Base-by-base conservation (phyloP, 805 yeast genomes). In the Debaryomyces maramus region DNA sequence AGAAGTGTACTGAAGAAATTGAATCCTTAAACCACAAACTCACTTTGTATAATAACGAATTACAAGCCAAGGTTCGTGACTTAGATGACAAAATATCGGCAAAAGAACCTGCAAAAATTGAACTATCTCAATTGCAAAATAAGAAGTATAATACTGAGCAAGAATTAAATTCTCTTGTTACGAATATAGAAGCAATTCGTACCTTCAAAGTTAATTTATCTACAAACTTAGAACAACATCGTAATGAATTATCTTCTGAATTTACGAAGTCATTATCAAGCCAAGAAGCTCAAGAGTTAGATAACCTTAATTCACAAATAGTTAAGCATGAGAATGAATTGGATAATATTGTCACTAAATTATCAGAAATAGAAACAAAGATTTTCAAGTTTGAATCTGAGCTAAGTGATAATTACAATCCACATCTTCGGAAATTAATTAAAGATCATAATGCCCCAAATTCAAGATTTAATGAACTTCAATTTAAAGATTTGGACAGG, bases 341-440 rank as follows among this genome's bases (percentile, higher is more conserved):
- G 32, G 69, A 72, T 34, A 48, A 49, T 4, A 43, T 75, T 3
- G 72, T 71, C 0, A 63, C 61, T 3, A 48, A 60, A 27, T 59
- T 80, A 15, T 56, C 73, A 0, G 66, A 60, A 1, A 44, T 77
- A 4, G 84, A 81, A 44, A 60, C 79, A 9, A 63, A 68, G 13
- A 57, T 78, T 11, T 67, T 78, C 0, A 56, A 63, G 1, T 47
- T 77, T 6, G 76, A 77, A 33, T 70, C 84, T 2, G 88, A 82
- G 44, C 56, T 87, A 29, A 59, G 65, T n/a, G 80, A 81, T 21
- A 81, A 74, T 36, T 65, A 81, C 32, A 61, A 71, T 30, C 86
- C 88, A 9, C 77, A 78, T 41, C 58, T 53, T 33, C 39, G 32
- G 13, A 53, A 46, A 45, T 55, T 31, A 18, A 44, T 10, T 39